A percentile compares a stretch with the other conserved stretches of the same genome.
phyloP scores from a whole-genome alignment of 2,329 filamentous ascomycete species.

The Pseudogymnoascus sp. region DNA sequence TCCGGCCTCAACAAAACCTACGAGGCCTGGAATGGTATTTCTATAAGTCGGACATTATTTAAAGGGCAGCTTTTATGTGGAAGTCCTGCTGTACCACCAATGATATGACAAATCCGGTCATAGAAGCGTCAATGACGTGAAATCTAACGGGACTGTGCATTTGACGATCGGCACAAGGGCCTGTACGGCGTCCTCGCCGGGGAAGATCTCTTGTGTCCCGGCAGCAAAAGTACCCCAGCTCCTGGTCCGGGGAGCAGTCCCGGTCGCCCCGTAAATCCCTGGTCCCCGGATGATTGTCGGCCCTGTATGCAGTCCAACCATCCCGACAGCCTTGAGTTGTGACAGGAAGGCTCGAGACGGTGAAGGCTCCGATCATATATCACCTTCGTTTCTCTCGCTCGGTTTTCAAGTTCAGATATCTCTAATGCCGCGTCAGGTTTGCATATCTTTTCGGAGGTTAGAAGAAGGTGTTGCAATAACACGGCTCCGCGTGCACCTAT shows the following conservation, averaged over 20 bases:
- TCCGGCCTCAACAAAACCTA: not conserved
- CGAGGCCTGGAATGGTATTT: not conserved
- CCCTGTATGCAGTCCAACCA: conserved; percentile 7
- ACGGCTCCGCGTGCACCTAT: not conserved
- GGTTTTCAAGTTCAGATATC: not conserved
- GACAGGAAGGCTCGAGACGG: not conserved
- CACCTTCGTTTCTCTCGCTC: not conserved
- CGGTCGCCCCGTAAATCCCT: not conserved
- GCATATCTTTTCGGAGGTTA: not conserved
- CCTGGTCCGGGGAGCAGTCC: not conserved
- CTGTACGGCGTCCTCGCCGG: not conserved
- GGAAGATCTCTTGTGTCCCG: not conserved
- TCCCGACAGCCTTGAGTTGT: not conserved
- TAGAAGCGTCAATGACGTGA: conserved; percentile 6
- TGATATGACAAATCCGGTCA: not conserved
- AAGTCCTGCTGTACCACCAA: not conserved
- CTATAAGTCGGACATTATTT: not conserved
- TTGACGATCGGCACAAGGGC: not conserved
- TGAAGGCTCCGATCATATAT: conserved; percentile 1
- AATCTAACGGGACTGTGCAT: not conserved
- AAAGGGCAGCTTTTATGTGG: not conserved
- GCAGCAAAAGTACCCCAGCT: not conserved
- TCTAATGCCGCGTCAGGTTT: not conserved
- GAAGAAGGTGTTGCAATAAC: not conserved
- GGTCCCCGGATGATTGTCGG: not conserved